Evolutionary conservation across 768 basidiomycete species (phyloP).

Genomic region (Auricularia heimuer): DNA sequence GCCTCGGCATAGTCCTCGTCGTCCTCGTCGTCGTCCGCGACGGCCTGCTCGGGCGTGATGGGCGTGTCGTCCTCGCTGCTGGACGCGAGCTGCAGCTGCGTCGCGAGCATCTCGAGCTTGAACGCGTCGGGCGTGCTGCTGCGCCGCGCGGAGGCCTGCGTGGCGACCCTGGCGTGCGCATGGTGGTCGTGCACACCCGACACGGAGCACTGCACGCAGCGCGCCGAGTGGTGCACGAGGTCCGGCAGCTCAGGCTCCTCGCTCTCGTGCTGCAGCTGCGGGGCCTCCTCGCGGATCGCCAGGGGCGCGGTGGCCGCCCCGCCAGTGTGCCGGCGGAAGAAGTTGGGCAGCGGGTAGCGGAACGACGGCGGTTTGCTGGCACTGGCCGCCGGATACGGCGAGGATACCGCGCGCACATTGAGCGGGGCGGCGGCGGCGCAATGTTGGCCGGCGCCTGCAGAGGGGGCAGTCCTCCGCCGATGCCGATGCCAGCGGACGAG

Average conservation of each 20-base stretch:
- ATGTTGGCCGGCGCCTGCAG: neutral
- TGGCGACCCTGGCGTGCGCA: neutral
- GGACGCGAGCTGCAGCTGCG: neutral
- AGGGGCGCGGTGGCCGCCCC: neutral
- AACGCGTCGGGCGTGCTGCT: slow-evolving; percentile 1
- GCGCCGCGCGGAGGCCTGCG: neutral
- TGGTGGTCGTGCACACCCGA: neutral
- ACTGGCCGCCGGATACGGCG: neutral
- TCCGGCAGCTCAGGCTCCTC: neutral
- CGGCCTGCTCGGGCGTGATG: neutral
- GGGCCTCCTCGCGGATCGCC: neutral
- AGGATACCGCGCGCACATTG: too few relatives aligned
- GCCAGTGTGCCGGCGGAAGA: neutral
- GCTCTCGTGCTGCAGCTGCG: neutral
- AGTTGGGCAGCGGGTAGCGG: neutral
- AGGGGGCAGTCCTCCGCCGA: neutral
- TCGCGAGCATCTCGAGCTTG: neutral
- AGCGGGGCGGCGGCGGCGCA: neutral
- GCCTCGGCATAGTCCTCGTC: neutral
- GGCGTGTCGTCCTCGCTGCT: neutral
- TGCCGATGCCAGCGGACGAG: too few relatives aligned
- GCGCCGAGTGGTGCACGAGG: neutral
- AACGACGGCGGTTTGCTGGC: neutral
- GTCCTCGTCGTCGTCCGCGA: neutral
- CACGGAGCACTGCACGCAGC: neutral